phyloP scores from a whole-genome alignment of 805 yeast genomes.

The Scheffersomyces amazonensis region DNA sequence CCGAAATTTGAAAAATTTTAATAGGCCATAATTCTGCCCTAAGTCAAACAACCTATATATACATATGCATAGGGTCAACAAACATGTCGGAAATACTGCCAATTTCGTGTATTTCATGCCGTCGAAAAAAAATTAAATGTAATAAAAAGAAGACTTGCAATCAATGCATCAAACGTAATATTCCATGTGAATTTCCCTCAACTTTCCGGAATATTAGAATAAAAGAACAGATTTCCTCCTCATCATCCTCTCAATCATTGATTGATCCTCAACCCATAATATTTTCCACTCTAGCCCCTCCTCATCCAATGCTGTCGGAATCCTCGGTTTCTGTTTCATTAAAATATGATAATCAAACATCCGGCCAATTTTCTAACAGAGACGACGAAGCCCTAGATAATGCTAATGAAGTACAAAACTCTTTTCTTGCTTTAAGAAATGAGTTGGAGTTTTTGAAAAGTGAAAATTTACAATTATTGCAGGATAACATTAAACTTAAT shows the following conservation, averaged over 20 bases:
- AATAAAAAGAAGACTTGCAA: slow-evolving; percentile 38
- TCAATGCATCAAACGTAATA: slow-evolving; percentile 34
- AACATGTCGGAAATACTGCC: slow-evolving; percentile 23
- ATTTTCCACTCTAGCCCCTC: neutral
- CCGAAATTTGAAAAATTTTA: too few species aligned
- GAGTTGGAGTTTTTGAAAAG: slow-evolving; percentile 16
- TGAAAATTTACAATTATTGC: slow-evolving; percentile 18
- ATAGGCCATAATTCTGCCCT: neutral
- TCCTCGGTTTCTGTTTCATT: too few species aligned
- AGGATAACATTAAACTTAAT: slow-evolving; percentile 15
- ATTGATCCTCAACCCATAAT: neutral
- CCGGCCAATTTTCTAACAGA: too few species aligned
- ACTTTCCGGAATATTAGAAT: slow-evolving; percentile 44
- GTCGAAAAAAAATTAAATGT: slow-evolving; percentile 34
- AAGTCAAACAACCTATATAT: too few species aligned
- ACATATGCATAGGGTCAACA: too few species aligned
- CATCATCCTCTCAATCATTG: neutral
- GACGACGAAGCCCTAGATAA: too few species aligned
- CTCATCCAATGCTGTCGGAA: neutral
- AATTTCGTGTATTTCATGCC: slow-evolving; percentile 34
- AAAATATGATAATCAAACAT: too few species aligned
- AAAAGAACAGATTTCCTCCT: slow-evolving; percentile 13
- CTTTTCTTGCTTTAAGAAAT: slow-evolving; percentile 4
- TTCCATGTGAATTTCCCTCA: slow-evolving; percentile 44
- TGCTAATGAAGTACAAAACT: too few species aligned